Percentiles rank a stretch among this genome's conserved stretches.
phyloP scores from a whole-genome alignment of 2,329 filamentous ascomycete species.

The Periconia digitata region DNA sequence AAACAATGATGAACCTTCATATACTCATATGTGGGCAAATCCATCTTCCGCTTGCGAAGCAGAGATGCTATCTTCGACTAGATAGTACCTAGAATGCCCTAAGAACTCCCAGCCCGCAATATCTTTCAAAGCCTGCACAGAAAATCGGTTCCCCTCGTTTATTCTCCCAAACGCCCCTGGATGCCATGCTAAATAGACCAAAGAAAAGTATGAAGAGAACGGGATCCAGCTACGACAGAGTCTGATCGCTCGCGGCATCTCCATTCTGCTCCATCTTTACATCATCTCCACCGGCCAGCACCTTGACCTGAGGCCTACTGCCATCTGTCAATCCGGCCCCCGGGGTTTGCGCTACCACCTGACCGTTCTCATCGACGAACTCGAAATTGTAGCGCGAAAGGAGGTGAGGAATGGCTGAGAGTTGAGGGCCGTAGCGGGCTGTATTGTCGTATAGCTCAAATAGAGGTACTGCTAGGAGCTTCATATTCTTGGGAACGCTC shows the following conservation, averaged over 20 bases:
- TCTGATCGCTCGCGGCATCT: slow-evolving; percentile 38
- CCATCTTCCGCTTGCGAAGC: not conserved
- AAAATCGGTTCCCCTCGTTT: not conserved
- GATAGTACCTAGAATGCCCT: not conserved
- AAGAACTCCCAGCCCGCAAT: not conserved
- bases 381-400: slow-evolving; percentile 97
- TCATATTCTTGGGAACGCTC: slow-evolving; percentile 99
- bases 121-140: not conserved
- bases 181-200: not conserved
- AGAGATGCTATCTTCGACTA: not conserved
- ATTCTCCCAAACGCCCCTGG: not conserved
- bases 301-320: slow-evolving; percentile 32
- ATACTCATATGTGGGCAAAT: too few relatives aligned
- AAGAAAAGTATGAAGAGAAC: not conserved
- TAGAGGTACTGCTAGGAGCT: slow-evolving; percentile 90
- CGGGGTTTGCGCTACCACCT: slow-evolving; percentile 82
- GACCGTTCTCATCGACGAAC: slow-evolving; percentile 90
- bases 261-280: slow-evolving; percentile 42
- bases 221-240: slow-evolving; percentile 26
- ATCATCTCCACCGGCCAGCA: slow-evolving; percentile 42
- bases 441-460: slow-evolving; percentile 99
- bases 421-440: slow-evolving; percentile 88
- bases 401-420: slow-evolving; percentile 93
- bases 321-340: slow-evolving; percentile 64
- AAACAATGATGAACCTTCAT: too few relatives aligned